Conservation (phyloP, 495 filamentous ascomycete species). For the Aspergillus funiculosus region DNA sequence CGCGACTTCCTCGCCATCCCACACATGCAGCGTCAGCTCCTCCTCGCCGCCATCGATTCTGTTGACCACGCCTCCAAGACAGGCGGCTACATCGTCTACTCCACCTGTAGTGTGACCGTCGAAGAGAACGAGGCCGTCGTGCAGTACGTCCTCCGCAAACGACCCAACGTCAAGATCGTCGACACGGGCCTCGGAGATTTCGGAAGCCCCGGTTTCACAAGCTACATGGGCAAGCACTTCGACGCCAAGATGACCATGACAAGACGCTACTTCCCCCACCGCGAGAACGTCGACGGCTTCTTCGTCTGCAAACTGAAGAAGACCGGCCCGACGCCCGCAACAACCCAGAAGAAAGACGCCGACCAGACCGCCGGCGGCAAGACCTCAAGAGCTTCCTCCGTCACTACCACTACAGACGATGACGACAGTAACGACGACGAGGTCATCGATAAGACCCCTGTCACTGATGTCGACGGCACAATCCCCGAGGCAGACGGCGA, state of each 20-base stretch:
- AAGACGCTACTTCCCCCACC: constrained; percentile 85
- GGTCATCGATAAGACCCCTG: constrained; percentile 43
- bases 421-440: constrained; percentile 34
- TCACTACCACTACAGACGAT: constrained; percentile 20
- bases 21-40: constrained; percentile 87
- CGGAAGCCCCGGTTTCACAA: constrained; percentile 83
- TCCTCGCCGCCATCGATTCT: constrained; percentile 90
- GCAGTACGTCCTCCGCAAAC: constrained; percentile 81
- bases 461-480: constrained; percentile 37
- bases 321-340: constrained; percentile 63
- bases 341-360: constrained; percentile 33
- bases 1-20: constrained; percentile 87
- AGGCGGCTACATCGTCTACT: constrained; percentile 91
- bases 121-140: constrained; percentile 95
- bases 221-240: constrained; percentile 84
- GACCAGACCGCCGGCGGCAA: constrained; percentile 18
- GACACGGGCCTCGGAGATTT: constrained; percentile 85
- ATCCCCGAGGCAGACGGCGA: constrained; percentile 34
- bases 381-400: constrained; percentile 15
- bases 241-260: constrained; percentile 78
- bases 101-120: constrained; percentile 84
- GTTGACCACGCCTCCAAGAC: constrained; percentile 80
- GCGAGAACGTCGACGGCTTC: constrained; percentile 97
- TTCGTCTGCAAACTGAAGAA: constrained; percentile 98
- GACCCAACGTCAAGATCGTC: constrained; percentile 89